phyloP scores from a whole-genome alignment of 2,329 filamentous ascomycete genomes.

The Diaporthe sp. region DNA sequence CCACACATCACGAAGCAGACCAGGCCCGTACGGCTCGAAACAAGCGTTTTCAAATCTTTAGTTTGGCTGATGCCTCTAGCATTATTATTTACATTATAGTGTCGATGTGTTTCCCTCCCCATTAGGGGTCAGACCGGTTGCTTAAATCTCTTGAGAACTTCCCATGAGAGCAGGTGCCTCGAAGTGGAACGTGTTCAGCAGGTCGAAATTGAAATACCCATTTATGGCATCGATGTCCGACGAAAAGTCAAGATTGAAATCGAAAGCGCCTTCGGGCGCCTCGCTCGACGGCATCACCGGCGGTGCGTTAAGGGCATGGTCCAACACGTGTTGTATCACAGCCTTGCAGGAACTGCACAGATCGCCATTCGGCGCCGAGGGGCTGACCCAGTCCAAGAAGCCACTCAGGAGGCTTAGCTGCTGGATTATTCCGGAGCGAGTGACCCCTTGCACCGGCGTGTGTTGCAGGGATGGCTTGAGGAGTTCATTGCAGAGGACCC shows the following conservation, averaged over 20 bases:
- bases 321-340: conserved; percentile 65
- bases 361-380: conserved; percentile 62
- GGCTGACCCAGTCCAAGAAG: conserved; percentile 65
- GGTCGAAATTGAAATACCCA: conserved; percentile 60
- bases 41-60: too few relatives aligned
- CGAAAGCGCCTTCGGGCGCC: conserved; percentile 46
- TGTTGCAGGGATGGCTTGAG: conserved; percentile 56
- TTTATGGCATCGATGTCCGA: conserved; percentile 34
- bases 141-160: neutral
- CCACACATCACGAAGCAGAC: too few relatives aligned
- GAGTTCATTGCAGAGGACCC: conserved; percentile 65
- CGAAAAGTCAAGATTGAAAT: conserved; percentile 46
- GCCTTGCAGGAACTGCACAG: conserved; percentile 61
- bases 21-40: accelerated
- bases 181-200: conserved; percentile 63
- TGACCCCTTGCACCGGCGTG: conserved; percentile 53
- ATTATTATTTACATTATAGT: too few relatives aligned
- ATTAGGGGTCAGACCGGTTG: neutral
- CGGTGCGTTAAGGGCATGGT: conserved; percentile 60
- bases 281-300: conserved; percentile 43
- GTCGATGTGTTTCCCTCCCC: neutral
- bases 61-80: too few relatives aligned
- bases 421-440: conserved; percentile 63
- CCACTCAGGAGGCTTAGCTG: conserved; percentile 65
- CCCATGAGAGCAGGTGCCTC: neutral